Conservation (phyloP, 306 rosid species). For the Cicer cuneatum region DNA sequence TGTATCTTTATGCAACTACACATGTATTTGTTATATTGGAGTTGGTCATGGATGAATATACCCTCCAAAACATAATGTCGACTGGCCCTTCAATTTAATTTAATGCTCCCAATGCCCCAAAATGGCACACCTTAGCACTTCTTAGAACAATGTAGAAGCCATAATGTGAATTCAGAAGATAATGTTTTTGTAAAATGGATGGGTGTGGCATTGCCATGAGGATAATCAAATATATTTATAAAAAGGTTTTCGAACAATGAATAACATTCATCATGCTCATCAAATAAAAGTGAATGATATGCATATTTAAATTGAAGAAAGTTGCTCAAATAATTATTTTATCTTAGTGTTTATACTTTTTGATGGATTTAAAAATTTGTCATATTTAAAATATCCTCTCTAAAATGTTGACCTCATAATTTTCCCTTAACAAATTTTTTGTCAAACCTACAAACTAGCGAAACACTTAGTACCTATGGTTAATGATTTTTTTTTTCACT, state of each 20-base stretch:
- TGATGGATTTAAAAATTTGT: not conserved
- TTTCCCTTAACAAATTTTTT: conserved; percentile 8
- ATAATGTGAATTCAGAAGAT: conserved; percentile 49
- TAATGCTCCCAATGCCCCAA: conserved; percentile 41
- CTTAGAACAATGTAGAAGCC: conserved; percentile 58
- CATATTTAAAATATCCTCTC: not conserved
- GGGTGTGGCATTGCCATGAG: conserved; percentile 41
- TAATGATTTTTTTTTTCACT: too few relatives aligned
- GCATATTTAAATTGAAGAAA: not conserved
- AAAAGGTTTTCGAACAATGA: conserved; percentile 29
- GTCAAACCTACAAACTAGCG: conserved; percentile 1
- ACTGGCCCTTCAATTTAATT: conserved; percentile 34
- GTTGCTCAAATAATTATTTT: conserved; percentile 26
- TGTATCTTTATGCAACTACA: conserved; percentile 48
- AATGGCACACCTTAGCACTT: conserved; percentile 49
- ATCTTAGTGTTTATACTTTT: not conserved
- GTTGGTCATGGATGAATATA: conserved; percentile 43
- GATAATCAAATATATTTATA: conserved; percentile 37
- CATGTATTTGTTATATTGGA: conserved; percentile 48
- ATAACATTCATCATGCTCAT: conserved; percentile 29
- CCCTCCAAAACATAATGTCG: conserved; percentile 55
- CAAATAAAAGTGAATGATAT: conserved; percentile 38
- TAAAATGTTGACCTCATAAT: conserved; percentile 19
- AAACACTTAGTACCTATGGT: conserved; percentile 21
- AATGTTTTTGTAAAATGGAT: conserved; percentile 44